Evolutionary conservation across 345 rosid species (phyloP), one percentile per base, ranked within the genome.

Genomic region (Rhodamnia argentea): DNA sequence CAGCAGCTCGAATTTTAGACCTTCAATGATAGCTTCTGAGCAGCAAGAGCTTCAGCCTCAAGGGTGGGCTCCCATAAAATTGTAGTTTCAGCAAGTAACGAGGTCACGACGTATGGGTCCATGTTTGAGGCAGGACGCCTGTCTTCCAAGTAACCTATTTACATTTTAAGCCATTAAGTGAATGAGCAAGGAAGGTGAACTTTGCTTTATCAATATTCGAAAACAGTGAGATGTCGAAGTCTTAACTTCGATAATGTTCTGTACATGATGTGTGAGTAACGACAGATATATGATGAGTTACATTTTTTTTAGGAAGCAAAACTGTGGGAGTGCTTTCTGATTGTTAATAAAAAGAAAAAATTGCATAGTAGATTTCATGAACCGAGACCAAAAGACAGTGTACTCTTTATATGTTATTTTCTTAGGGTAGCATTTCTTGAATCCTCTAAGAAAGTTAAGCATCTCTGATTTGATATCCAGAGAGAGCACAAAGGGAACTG

Each of bases 91-190:
- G 98, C 98, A 82, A 97, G 89, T 54, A 96, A 88, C n/a, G 92
- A 60, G 74, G 96, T 96, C 92, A 97, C 98, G 27, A 94, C 88
- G 82, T 96, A 96, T 5, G 98, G 99, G 88, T 96, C 98, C 99
- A 94, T 97, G 95, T 95, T 97, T 42, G 98, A 96, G 74, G 98
- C 96, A 56, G 99, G 98, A 54, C 98, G 98, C 84, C 98, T 57
- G 83, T 96, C 99, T 89, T 97, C 95, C 92, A 96, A 90, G 92
- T 96, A 97, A 85, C 99, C 99, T 96, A 57, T 86, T 40, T 64
- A 52, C 85, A 52, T 22, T 64, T 64, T 29, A 64, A 64, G 76
- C 3, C 2, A 1, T 29, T 64, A 64, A 32, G 78, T 32, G 78
- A 70, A 18, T 32, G 78, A 16, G 78, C 47, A 70, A 70, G 78